Percentiles rank a stretch among this genome's conserved stretches.
These are phyloP conservation scores for Aspergillus amoenus DNA, from an alignment of 2,329 filamentous ascomycete species.

Conservation along the genomic window DNA sequence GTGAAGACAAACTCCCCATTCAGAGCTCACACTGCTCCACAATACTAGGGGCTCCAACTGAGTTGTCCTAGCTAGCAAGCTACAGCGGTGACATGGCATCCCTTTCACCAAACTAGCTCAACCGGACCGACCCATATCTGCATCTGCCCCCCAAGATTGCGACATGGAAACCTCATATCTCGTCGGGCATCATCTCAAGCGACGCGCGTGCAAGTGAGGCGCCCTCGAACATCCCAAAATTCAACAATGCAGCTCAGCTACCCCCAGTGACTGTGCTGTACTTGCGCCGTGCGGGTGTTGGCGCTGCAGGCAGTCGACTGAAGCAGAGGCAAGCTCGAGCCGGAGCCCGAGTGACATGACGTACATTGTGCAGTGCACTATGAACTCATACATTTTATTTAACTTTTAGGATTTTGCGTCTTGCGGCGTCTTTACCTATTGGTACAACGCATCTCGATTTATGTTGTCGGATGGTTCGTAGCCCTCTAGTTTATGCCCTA, in stretches of 20 bases:
- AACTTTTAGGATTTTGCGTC: neutral
- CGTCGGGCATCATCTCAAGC: conserved; percentile 2
- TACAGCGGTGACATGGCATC: neutral
- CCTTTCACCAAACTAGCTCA: neutral
- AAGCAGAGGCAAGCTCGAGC: too few relatives aligned
- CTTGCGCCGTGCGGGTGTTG: neutral
- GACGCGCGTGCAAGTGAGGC: neutral
- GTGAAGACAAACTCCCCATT: neutral
- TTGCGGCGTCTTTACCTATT: neutral
- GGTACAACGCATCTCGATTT: neutral
- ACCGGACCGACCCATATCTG: neutral
- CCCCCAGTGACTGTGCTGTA: neutral
- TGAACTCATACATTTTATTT: neutral
- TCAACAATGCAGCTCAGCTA: neutral
- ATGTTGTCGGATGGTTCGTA: neutral
- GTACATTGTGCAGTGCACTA: neutral
- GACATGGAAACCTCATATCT: neutral
- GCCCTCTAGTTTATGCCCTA: neutral
- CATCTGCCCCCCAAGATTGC: neutral
- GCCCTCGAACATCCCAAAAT: neutral
- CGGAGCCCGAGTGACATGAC: neutral
- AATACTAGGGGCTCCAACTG: neutral
- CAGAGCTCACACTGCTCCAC: neutral
- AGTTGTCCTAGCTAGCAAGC: neutral
- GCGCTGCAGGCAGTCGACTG: neutral